A percentile compares a stretch with the other conserved stretches of the same genome.
Evolutionary conservation across 345 rosid genomes (phyloP).

Genomic region (Boechera divaricarpa): DNA sequence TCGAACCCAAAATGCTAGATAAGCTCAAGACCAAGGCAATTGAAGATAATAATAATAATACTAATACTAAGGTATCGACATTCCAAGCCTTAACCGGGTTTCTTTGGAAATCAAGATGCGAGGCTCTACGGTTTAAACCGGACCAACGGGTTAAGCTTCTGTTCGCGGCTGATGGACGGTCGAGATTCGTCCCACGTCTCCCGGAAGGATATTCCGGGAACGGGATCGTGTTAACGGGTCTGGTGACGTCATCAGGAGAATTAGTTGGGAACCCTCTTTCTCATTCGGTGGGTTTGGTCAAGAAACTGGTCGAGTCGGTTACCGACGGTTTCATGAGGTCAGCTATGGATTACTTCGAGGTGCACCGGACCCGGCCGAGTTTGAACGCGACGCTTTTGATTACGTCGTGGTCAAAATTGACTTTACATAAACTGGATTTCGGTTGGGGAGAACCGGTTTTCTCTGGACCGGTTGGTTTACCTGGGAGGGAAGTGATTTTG

Average conservation of each 20-base stretch:
- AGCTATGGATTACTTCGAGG: slow-evolving; percentile 76
- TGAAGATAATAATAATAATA: slow-evolving; percentile 45
- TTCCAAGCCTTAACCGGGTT: slow-evolving; percentile 81
- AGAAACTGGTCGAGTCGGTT: slow-evolving; percentile 59
- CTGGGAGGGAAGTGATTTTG: slow-evolving; percentile 72
- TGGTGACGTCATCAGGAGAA: slow-evolving; percentile 64
- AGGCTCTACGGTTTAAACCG: slow-evolving; percentile 61
- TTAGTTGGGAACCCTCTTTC: slow-evolving; percentile 60
- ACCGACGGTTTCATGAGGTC: slow-evolving; percentile 75
- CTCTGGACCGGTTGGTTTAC: slow-evolving; percentile 78
- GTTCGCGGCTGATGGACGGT: slow-evolving; percentile 82
- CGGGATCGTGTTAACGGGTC: slow-evolving; percentile 68
- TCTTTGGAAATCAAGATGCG: slow-evolving; percentile 76
- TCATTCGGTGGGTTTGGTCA: slow-evolving; percentile 57
- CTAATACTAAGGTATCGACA: slow-evolving; percentile 59
- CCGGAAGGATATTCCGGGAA: slow-evolving; percentile 76
- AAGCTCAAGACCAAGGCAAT: slow-evolving; percentile 58
- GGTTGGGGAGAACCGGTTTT: slow-evolving; percentile 82
- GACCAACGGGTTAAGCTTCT: slow-evolving; percentile 76
- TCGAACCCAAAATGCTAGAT: slow-evolving; percentile 58
- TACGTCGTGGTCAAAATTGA: slow-evolving; percentile 79
- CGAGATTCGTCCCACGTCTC: slow-evolving; percentile 65
- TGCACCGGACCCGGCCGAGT: slow-evolving; percentile 72
- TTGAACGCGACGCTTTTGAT: slow-evolving; percentile 67
- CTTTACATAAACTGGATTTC: slow-evolving; percentile 69